Evolutionary conservation across 306 rosid species (phyloP), one percentile per base, ranked within the genome.

Genomic region (Dalbergia cultrata): DNA sequence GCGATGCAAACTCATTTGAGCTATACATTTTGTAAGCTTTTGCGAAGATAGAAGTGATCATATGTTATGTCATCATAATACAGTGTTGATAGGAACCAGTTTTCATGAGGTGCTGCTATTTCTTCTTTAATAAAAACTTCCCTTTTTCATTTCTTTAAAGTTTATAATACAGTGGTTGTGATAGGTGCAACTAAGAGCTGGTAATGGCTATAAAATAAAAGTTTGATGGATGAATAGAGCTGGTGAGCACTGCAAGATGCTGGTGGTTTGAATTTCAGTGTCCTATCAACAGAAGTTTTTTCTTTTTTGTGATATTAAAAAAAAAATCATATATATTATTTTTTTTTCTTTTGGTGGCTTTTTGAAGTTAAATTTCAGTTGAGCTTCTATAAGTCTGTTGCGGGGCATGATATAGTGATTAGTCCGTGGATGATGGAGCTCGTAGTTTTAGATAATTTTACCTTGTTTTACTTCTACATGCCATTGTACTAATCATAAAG

Each of bases 161-260:
- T 18, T 58, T 45, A 26, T 60, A 60, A 59, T 31, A 68, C n/a
- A 58, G 43, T 71, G 66, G 56, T 53, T 78, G 58, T 34, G 79
- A 77, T 14, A n/a, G 31, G 35, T 75, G 65, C 45, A 35, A 49
- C 19, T 21, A 58, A 34, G 66, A 69, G 31, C 26, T 13, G 26
- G 43, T 60, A 50, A 16, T 82, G 41, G 37, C 39, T 68, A 21
- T 75, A 59, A 31, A 31, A 18, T 81, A 56, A 35, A 35, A 47
- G 43, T 75, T 8, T 50, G 49, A 69, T 49, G 5, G 50, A 60
- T 69, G 43, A 37, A 26, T 44, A 41, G 54, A 58, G 75, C 18
- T 72, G 58, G 43, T 37, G 58, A 74, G 49, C 50, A 9, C 67
- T 60, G 77, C 54, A 58, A n/a, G 39, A n/a, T 65, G 72, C 82